Conservation (phyloP, 2,329 filamentous ascomycete species). For the Tympanopsis confertula region DNA sequence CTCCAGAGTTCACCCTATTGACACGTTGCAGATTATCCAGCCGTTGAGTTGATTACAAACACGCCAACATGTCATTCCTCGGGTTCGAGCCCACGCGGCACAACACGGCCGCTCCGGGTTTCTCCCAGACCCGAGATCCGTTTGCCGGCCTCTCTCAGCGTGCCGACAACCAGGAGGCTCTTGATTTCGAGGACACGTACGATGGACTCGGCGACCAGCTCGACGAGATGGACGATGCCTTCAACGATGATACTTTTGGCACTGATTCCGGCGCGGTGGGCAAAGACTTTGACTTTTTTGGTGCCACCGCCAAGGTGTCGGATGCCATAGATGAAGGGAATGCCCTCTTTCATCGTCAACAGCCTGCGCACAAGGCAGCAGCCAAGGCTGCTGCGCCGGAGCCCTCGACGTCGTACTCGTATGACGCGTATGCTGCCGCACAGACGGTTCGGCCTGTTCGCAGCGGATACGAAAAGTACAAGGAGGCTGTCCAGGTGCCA, state of each 20-base stretch:
- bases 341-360: conserved; percentile 67
- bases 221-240: conserved; percentile 81
- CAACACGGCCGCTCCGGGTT: conserved; percentile 61
- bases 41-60: no score
- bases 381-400: conserved; percentile 17
- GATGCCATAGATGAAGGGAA: conserved; percentile 85
- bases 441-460: conserved; percentile 47
- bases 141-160: conserved; percentile 70
- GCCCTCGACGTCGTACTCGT: conserved; percentile 18
- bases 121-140: conserved; percentile 72
- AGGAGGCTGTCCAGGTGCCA: conserved; percentile 70
- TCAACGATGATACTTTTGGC: conserved; percentile 94
- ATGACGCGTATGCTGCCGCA: conserved; percentile 24
- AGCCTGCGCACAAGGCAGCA: conserved; percentile 40
- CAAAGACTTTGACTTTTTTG: conserved; percentile 96
- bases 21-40: no score
- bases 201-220: conserved; percentile 90
- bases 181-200: conserved; percentile 93
- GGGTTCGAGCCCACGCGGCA: conserved; percentile 69
- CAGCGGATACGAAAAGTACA: conserved; percentile 86
- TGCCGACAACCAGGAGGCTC: conserved; percentile 41
- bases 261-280: conserved; percentile 45
- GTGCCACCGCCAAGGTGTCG: conserved; percentile 77
- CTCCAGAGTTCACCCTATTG: no score
- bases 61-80: conserved; percentile 96